Percentiles rank a stretch among this genome's conserved stretches.
These are phyloP conservation scores for Neonectria coccinea DNA, from an alignment of 2,329 filamentous ascomycete genomes.

Conservation along the genomic window DNA sequence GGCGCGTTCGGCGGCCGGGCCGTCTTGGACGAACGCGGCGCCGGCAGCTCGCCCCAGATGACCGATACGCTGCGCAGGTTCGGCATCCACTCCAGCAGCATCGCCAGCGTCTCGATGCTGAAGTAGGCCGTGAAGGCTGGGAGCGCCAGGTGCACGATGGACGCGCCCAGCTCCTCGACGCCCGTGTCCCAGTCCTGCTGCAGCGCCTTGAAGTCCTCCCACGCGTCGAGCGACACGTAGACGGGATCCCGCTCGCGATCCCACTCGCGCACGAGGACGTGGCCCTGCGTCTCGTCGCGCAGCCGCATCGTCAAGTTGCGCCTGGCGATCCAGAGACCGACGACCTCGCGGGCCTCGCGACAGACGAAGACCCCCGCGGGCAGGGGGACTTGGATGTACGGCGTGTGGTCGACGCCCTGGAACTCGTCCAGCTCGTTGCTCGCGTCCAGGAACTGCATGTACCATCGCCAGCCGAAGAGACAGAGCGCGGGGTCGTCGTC, in stretches of 20 bases:
- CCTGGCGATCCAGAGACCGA: slow-evolving; percentile 31
- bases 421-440: slow-evolving; percentile 13
- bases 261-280: slow-evolving; percentile 32
- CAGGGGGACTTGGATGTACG: slow-evolving; percentile 33
- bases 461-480: slow-evolving; percentile 35
- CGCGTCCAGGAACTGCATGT: slow-evolving; percentile 21
- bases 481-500: slow-evolving; percentile 37
- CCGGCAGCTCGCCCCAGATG: slow-evolving; percentile 42
- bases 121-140: slow-evolving; percentile 45
- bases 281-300: slow-evolving; percentile 24
- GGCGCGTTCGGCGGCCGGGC: neutral
- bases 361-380: slow-evolving; percentile 35
- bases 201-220: slow-evolving; percentile 33
- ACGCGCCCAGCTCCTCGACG: slow-evolving; percentile 15
- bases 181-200: slow-evolving; percentile 4
- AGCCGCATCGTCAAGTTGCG: slow-evolving; percentile 18
- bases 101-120: slow-evolving; percentile 32
- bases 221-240: slow-evolving; percentile 34
- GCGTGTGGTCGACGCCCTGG: neutral
- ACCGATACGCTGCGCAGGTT: slow-evolving; percentile 36
- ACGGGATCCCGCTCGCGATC: slow-evolving; percentile 32
- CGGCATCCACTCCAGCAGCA: slow-evolving; percentile 29
- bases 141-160: slow-evolving; percentile 40
- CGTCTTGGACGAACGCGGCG: neutral
- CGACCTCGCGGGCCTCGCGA: slow-evolving; percentile 39